Conservation (phyloP, 768 basidiomycete species). For the Naganishia randhawae region DNA sequence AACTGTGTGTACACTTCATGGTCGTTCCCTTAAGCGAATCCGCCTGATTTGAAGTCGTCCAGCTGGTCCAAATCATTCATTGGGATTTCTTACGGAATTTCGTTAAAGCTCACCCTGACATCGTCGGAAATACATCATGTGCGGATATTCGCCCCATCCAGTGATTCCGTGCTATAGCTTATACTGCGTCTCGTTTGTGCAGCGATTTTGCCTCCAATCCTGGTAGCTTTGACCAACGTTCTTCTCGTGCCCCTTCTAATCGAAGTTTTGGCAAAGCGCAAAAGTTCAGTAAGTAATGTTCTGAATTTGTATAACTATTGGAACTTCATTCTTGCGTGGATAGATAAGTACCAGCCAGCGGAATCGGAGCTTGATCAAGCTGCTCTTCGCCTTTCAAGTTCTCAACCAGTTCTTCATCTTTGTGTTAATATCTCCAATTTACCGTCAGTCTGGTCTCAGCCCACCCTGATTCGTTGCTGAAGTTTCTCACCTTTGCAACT, state of each 20-base stretch:
- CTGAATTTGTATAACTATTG: not conserved
- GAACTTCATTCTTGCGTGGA: not conserved
- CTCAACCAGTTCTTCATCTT: not conserved
- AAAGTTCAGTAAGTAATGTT: not conserved
- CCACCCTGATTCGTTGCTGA: not conserved
- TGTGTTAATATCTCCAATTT: not conserved
- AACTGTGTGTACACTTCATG: not conserved
- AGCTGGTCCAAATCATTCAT: not conserved
- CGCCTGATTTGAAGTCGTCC: not conserved
- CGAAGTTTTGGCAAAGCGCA: not conserved
- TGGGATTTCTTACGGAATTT: not conserved
- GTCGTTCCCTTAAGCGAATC: not conserved
- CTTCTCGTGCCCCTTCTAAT: not conserved
- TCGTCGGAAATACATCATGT: not conserved
- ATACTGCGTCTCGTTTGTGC: not conserved
- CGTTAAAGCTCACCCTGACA: not conserved
- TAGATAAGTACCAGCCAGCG: conserved; percentile 7
- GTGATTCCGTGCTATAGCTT: not conserved
- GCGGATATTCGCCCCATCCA: not conserved
- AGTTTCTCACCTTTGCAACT: not conserved
- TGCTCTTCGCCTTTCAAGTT: conserved; percentile 11
- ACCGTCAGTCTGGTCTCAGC: not conserved
- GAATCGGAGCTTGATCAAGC: conserved; percentile 11
- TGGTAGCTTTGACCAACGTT: not conserved
- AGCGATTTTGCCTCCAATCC: conserved; percentile 3